A percentile compares a stretch with the other conserved stretches of the same genome.
These are phyloP conservation scores for Wickerhamomyces sp. DNA, from an alignment of 1,139 yeast species.

Conservation along the genomic window DNA sequence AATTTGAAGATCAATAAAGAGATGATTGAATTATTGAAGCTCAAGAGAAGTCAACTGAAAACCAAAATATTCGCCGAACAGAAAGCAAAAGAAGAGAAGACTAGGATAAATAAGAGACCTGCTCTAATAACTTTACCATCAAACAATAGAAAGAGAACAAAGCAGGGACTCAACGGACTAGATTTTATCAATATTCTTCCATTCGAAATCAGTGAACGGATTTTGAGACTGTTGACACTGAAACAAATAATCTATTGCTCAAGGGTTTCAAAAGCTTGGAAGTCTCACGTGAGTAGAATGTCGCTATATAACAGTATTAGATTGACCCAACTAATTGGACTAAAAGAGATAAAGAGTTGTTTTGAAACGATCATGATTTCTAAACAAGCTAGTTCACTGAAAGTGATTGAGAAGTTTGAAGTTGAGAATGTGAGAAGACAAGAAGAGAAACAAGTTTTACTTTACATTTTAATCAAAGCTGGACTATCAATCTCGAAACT, in stretches of 20 bases:
- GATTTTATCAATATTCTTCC: constrained; percentile 17
- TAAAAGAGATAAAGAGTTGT: constrained; percentile 16
- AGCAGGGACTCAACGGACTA: neutral
- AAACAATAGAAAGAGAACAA: neutral
- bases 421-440: constrained; percentile 12
- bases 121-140: constrained; percentile 2
- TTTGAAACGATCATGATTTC: constrained; percentile 10
- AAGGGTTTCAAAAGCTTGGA: constrained; percentile 16
- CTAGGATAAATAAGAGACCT: constrained; percentile 1
- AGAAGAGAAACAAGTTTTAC: constrained; percentile 18
- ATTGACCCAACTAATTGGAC: constrained; percentile 7
- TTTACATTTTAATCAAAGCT: constrained; percentile 9
- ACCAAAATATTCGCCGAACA: neutral
- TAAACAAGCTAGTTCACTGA: constrained; percentile 1
- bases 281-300: constrained; percentile 6
- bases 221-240: constrained; percentile 9
- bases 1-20: constrained; percentile 20
- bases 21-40: constrained; percentile 4
- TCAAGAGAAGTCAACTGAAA: constrained; percentile 4
- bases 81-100: neutral
- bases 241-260: constrained; percentile 10
- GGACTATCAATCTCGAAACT: constrained; percentile 4
- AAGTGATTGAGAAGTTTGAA: constrained; percentile 5
- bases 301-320: constrained; percentile 15
- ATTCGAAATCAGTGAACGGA: constrained; percentile 12